These are phyloP conservation scores for Alternaria longipes DNA, from an alignment of 2,329 filamentous ascomycete species.

Conservation along the genomic window DNA sequence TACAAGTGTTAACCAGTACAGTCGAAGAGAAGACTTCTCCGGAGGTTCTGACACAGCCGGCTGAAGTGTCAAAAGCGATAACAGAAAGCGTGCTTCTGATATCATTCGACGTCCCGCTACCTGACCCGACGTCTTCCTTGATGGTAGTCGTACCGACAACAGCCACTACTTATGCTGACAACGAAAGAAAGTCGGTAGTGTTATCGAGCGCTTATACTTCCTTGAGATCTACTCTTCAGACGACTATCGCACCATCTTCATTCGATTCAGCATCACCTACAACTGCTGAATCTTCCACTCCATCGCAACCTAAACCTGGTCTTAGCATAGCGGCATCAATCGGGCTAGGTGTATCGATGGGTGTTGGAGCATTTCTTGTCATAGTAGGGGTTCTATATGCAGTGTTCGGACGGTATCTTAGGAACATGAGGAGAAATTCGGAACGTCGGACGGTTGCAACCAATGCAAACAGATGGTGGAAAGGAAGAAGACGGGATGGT, in stretches of 20 bases:
- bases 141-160: background rate
- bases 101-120: background rate
- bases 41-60: background rate
- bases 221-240: background rate
- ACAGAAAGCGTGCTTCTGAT: background rate
- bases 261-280: background rate
- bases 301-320: background rate
- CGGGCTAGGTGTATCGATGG: constrained; percentile 7
- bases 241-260: background rate
- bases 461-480: background rate
- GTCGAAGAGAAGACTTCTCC: background rate
- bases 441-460: background rate
- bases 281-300: background rate
- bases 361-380: background rate
- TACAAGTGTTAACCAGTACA: background rate
- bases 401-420: background rate
- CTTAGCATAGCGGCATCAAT: background rate
- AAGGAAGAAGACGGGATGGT: background rate
- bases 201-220: background rate
- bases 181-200: background rate
- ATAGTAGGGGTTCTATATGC: background rate
- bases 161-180: background rate
- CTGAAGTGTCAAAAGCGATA: background rate
- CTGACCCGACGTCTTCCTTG: background rate
- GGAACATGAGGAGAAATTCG: background rate